phyloP scores from a whole-genome alignment of 371 early-diverging fungal genomes.

The Catenaria anguillulae region DNA sequence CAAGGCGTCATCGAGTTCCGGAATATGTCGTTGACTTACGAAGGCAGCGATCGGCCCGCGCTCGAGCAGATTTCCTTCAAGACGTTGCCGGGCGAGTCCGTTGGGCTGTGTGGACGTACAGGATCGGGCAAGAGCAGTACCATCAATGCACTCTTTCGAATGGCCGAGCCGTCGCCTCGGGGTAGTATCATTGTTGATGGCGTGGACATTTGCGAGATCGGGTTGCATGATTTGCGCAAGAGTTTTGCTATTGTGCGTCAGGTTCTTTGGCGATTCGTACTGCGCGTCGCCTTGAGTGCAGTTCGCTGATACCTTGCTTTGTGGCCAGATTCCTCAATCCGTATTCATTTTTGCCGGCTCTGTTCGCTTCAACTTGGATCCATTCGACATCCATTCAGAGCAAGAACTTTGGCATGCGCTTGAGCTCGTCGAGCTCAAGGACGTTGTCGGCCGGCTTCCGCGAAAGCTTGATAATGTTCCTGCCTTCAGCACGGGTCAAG shows the following conservation, averaged over 20 bases:
- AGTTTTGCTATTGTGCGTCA: conserved; percentile 80
- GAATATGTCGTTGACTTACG: conserved; percentile 46
- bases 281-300: too few relatives aligned
- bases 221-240: conserved; percentile 59
- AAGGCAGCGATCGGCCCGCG: conserved; percentile 48
- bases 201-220: conserved; percentile 59
- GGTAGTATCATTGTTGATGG: conserved; percentile 57
- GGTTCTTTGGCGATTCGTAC: too few relatives aligned
- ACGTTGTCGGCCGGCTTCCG: conserved; percentile 11
- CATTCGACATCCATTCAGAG: conserved; percentile 54
- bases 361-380: conserved; percentile 59
- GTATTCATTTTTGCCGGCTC: conserved; percentile 67
- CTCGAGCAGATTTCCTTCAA: conserved; percentile 47
- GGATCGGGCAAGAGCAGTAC: conserved; percentile 43
- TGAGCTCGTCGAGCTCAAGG: conserved; percentile 52
- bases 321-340: conserved; percentile 88
- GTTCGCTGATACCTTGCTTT: too few relatives aligned
- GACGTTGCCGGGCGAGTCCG: conserved; percentile 52
- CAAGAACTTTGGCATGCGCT: conserved; percentile 68
- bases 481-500: conserved; percentile 58
- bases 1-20: conserved; percentile 50
- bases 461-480: not conserved
- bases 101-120: conserved; percentile 82
- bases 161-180: conserved; percentile 62
- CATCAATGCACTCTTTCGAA: conserved; percentile 80